Percentiles rank a stretch among this genome's conserved stretches.
phyloP scores from a whole-genome alignment of 2,329 filamentous ascomycete species.

The Fusarium poae region DNA sequence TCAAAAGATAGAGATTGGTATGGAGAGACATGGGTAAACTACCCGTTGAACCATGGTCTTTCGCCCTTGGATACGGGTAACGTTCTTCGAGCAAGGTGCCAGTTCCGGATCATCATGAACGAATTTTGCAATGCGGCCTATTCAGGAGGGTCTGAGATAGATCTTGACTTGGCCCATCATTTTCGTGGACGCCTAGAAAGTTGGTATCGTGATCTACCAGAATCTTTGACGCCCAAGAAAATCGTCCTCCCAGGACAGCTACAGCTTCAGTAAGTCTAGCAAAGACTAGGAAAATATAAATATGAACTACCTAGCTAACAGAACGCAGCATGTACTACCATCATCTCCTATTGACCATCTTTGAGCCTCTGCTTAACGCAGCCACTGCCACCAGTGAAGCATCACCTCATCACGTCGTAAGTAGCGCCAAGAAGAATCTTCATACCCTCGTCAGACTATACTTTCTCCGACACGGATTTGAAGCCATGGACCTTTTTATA shows the following conservation, averaged over 20 bases:
- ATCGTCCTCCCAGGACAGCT: constrained; percentile 54
- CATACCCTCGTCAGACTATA: constrained; percentile 50
- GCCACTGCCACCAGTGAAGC: neutral
- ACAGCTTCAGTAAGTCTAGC: constrained; percentile 56
- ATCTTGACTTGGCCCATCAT: constrained; percentile 37
- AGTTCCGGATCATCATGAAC: constrained; percentile 54
- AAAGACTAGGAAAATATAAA: too few species aligned
- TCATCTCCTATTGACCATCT: constrained; percentile 47
- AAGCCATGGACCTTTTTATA: constrained; percentile 51
- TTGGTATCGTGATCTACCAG: constrained; percentile 51
- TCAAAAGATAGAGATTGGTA: constrained; percentile 48
- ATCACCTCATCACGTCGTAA: constrained; percentile 39
- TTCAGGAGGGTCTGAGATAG: constrained; percentile 23
- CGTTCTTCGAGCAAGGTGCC: constrained; percentile 47
- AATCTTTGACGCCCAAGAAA: constrained; percentile 44
- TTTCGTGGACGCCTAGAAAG: constrained; percentile 37
- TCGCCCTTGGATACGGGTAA: constrained; percentile 47
- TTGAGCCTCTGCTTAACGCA: constrained; percentile 42
- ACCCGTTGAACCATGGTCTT: constrained; percentile 47
- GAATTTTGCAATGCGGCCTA: constrained; percentile 45
- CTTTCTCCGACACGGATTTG: constrained; percentile 52
- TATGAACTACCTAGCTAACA: too few species aligned
- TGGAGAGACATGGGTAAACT: constrained; percentile 55
- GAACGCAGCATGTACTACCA: constrained; percentile 44
- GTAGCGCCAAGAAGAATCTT: constrained; percentile 36